A percentile compares a stretch with the other conserved stretches of the same genome.
phyloP scores from a whole-genome alignment of 306 rosid genomes.

The Benincasa hispida region DNA sequence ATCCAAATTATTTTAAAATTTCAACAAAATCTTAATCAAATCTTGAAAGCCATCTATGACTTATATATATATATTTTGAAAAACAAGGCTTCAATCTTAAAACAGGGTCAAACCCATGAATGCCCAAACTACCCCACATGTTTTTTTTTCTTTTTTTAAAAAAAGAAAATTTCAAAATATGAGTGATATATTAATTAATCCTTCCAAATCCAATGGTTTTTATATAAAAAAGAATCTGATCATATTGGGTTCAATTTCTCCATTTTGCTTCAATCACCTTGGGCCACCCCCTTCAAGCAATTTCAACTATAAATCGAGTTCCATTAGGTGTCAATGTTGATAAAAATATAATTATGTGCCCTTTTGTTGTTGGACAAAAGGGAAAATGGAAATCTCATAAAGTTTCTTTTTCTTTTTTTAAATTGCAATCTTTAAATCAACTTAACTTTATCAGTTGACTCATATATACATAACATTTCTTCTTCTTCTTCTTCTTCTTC shows the following conservation, averaged over 20 bases:
- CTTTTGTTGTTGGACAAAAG: not conserved
- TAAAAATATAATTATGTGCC: not conserved
- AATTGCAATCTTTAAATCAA: not conserved
- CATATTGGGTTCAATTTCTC: not conserved
- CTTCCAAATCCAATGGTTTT: not conserved
- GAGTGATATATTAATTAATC: not conserved
- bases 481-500: not conserved
- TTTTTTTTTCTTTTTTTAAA: not conserved
- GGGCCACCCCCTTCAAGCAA: not conserved
- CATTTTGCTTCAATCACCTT: not conserved
- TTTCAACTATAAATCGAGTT: not conserved
- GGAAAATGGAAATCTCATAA: not conserved
- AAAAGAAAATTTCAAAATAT: not conserved
- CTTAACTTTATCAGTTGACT: not conserved
- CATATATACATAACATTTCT: not conserved
- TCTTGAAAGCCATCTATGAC: not conserved
- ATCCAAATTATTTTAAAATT: not conserved
- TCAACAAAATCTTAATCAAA: not conserved
- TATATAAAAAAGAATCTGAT: not conserved
- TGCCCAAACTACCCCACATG: not conserved
- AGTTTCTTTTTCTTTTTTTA: not conserved
- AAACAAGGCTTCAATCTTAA: not conserved
- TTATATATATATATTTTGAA: not conserved
- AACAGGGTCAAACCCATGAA: slow-evolving; percentile 1
- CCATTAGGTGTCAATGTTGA: slow-evolving; percentile 4